These are phyloP conservation scores for Cordyceps cicadae DNA, from an alignment of 2,329 filamentous ascomycete genomes.

Conservation along the genomic window DNA sequence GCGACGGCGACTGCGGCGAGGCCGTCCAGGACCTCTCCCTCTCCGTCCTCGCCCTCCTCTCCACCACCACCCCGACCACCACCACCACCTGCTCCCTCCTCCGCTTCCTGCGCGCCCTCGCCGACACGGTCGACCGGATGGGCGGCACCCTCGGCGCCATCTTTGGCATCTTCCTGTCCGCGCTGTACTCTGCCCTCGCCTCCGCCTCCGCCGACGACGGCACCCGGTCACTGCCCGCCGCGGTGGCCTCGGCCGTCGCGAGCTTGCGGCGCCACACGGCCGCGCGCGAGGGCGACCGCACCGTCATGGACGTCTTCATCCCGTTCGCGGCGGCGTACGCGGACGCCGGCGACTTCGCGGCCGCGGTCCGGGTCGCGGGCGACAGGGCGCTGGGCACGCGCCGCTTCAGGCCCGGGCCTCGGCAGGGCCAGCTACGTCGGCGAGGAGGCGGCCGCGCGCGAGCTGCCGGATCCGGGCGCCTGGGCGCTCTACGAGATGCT, in stretches of 20 bases:
- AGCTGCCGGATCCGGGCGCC: conserved; percentile 61
- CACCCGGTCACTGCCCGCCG: conserved; percentile 26
- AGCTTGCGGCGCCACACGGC: conserved; percentile 44
- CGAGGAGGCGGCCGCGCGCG: conserved; percentile 31
- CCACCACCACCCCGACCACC: conserved; percentile 32
- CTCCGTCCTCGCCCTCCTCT: conserved; percentile 38
- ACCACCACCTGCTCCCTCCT: conserved; percentile 36
- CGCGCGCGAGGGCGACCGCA: conserved; percentile 46
- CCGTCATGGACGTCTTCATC: conserved; percentile 49
- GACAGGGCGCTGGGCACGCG: conserved; percentile 50
- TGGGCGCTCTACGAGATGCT: conserved; percentile 32
- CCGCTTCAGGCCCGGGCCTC: conserved; percentile 40
- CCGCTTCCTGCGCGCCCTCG: conserved; percentile 38
- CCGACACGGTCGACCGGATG: conserved; percentile 49
- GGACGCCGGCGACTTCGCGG: conserved; percentile 47
- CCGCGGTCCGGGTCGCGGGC: conserved; percentile 49
- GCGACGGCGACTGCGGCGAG: conserved; percentile 59
- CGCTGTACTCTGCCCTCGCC: conserved; percentile 34
- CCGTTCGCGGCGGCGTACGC: conserved; percentile 42
- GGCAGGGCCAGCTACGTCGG: conserved; percentile 63
- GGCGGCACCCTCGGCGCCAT: conserved; percentile 44
- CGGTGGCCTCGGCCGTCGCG: conserved; percentile 34
- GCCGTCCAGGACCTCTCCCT: conserved; percentile 46
- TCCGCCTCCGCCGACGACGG: background rate
- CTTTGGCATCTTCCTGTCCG: conserved; percentile 46